Evolutionary conservation across 192 early-diverging fungal species (phyloP), one percentile per base, ranked within the genome.

Genomic region (Coemansia sp.): DNA sequence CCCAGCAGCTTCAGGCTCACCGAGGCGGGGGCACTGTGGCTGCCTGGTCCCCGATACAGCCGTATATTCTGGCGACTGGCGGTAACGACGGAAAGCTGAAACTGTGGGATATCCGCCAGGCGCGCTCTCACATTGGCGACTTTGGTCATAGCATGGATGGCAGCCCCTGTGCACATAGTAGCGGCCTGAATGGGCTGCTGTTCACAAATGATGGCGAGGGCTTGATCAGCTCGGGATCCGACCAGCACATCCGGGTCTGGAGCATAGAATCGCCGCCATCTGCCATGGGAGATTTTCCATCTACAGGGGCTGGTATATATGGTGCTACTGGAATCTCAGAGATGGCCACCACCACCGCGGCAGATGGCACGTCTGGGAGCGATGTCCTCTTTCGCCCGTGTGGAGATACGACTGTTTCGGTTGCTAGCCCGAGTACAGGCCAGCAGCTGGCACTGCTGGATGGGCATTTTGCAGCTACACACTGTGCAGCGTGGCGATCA

Each of bases 31-130:
- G 83, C 3, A 56, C 79, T 22, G 60, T 77, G 1, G 65, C 86
- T 2, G 58, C 76, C 14, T 96, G 92, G 92, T 92, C 89, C 9
- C 84, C 86, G 18, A 32, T 50, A 18, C 65, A 85, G 35, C 85
- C 90, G 39, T 81, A 69, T 58, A 38, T 80, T 20, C 55, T 96
- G 12, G 89, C 80, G 3, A 82, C 90, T 19, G 91, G 87, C 41
- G 82, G 88, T 75, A 78, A 64, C 34, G 88, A 90, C 48, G 79
- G 80, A 16, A 80, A 76, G 2, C 56, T 88, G 3, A 69, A 80
- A 10, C 51, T 92, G 33, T 96, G 92, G 92, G 92, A 96, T 61
- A 82, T 92, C 23, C 81, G 92, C 27, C 83, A 81, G 44, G 78
- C 89, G 6, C 56, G 77, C 13, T 53, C 88, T 5, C 84, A 80